These are phyloP conservation scores for Nigrospora sphaerica DNA, from an alignment of 2,329 filamentous ascomycete genomes.

Conservation along the genomic window DNA sequence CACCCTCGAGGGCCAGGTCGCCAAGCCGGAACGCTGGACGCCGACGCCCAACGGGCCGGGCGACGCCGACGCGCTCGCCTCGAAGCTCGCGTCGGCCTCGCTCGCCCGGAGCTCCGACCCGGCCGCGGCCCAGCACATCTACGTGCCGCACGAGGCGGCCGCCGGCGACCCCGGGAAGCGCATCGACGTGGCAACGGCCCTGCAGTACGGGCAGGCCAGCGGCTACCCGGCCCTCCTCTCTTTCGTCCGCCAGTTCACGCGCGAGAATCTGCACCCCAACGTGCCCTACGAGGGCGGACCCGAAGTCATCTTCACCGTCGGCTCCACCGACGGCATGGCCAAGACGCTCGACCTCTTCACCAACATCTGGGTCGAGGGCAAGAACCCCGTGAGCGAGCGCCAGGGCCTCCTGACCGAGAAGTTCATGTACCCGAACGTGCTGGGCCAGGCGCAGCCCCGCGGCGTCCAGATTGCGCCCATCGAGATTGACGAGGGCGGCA, in stretches of 20 bases:
- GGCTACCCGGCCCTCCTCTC: constrained; percentile 74
- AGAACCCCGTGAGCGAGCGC: constrained; percentile 60
- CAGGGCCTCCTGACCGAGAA: constrained; percentile 74
- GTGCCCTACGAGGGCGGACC: constrained; percentile 71
- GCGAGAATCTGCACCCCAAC: constrained; percentile 71
- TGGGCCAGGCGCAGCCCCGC: constrained; percentile 58
- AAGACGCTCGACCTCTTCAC: constrained; percentile 72
- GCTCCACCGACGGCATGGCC: constrained; percentile 76
- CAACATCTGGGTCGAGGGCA: constrained; percentile 65
- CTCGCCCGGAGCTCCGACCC: constrained; percentile 6
- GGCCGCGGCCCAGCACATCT: constrained; percentile 44
- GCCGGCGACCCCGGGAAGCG: constrained; percentile 55
- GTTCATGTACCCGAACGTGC: constrained; percentile 73
- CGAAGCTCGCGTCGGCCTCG: constrained; percentile 24
- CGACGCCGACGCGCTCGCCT: constrained; percentile 26
- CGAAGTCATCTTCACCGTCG: constrained; percentile 72
- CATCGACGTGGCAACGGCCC: constrained; percentile 73
- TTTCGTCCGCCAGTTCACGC: constrained; percentile 73
- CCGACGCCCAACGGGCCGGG: constrained; percentile 58
- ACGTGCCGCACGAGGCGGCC: constrained; percentile 51
- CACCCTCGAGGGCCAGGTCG: constrained; percentile 76
- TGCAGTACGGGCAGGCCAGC: constrained; percentile 80
- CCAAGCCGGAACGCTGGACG: constrained; percentile 66
- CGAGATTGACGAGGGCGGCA: constrained; percentile 70
- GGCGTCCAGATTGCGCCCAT: constrained; percentile 70